Evolutionary conservation across 495 filamentous ascomycete species (phyloP), one percentile per base, ranked within the genome.

Genomic region (Xylaria palmicola): DNA sequence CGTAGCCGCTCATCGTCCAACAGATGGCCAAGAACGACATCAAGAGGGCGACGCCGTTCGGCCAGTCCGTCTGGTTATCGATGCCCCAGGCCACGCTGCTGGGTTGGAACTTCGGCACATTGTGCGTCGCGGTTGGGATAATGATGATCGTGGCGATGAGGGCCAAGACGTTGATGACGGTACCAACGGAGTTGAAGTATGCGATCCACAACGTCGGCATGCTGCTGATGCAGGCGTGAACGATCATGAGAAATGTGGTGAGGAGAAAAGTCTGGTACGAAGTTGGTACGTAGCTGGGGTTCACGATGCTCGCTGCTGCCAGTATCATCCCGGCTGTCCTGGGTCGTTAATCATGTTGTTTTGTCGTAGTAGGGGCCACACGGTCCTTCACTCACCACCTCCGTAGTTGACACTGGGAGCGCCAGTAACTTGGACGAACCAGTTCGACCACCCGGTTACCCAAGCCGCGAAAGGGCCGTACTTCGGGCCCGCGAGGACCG

Each of bases 361-460:
- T 24, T 13, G 24, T 15, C 30, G 10, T 26, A 34, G 7, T 20
- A 40, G 30, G 32, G 26, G 22, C 24, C 9, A 22, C n/a, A 39
- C 13, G 8, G 34, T n/a, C 24, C 26, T 34, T n/a, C 2, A 64
- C 69, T 64, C 44, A 72, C 70, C 68, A 60, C 64, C 65, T 54
- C 73, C 76, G 60, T 74, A 78, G 57, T 78, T 70, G 55, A 78
- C 74, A 9, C 85, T 87, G 1, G 88, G 88, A n/a, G 87, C 86
- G 43, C 79, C 85, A 0, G 87, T 89, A 39, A 90, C 82, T 66
- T 90, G 88, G 20, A 80, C 83, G 44, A 89, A 80, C 86, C 87
- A 90, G 72, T 90, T 91, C 47, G 85, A 88, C 89, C 89, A 91
- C 7, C 86, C 86, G 2, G 86, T 88, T 32, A 88, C 74, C 86